These are phyloP conservation scores for Discostella pseudostelligera DNA, from an alignment of 108 stramenopile species.

Conservation along the genomic window DNA sequence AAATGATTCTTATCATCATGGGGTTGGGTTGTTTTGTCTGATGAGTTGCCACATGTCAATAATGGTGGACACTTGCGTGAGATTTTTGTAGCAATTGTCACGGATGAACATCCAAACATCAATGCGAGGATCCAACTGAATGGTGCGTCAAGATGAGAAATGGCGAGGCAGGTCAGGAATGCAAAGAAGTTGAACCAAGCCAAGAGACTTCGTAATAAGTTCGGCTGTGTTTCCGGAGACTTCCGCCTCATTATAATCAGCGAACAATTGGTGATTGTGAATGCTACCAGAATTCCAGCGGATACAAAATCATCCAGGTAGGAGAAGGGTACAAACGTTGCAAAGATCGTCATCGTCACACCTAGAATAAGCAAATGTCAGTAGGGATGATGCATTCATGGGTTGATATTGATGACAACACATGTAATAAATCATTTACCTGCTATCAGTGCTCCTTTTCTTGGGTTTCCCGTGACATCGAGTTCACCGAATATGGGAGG, in stretches of 20 bases:
- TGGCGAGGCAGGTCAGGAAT: slow-evolving; percentile 35
- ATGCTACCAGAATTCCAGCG: slow-evolving; percentile 74
- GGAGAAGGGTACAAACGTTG: slow-evolving; percentile 83
- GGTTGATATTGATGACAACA: background rate
- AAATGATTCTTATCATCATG: slow-evolving; percentile 40
- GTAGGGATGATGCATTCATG: background rate
- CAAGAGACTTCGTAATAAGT: slow-evolving; percentile 33
- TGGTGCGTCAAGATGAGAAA: slow-evolving; percentile 22
- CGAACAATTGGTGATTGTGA: slow-evolving; percentile 67
- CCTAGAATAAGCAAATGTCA: background rate
- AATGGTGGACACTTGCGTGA: slow-evolving; percentile 29
- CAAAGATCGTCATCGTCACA: slow-evolving; percentile 68
- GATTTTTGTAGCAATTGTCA: slow-evolving; percentile 21
- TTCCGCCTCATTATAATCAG: slow-evolving; percentile 58
- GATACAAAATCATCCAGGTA: slow-evolving; percentile 80
- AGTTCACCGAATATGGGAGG: slow-evolving; percentile 71
- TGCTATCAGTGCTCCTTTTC: slow-evolving; percentile 66
- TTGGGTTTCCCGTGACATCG: slow-evolving; percentile 66
- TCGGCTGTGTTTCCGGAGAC: slow-evolving; percentile 36
- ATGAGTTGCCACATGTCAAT: slow-evolving; percentile 23
- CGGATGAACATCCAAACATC: slow-evolving; percentile 14
- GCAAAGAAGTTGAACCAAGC: slow-evolving; percentile 45
- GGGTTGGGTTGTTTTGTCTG: slow-evolving; percentile 7
- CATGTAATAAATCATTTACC: slow-evolving; percentile 27
- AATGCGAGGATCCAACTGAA: slow-evolving; percentile 25